phyloP scores from a whole-genome alignment of 352 stramenopile genomes.

The Phytophthora palmivora region DNA sequence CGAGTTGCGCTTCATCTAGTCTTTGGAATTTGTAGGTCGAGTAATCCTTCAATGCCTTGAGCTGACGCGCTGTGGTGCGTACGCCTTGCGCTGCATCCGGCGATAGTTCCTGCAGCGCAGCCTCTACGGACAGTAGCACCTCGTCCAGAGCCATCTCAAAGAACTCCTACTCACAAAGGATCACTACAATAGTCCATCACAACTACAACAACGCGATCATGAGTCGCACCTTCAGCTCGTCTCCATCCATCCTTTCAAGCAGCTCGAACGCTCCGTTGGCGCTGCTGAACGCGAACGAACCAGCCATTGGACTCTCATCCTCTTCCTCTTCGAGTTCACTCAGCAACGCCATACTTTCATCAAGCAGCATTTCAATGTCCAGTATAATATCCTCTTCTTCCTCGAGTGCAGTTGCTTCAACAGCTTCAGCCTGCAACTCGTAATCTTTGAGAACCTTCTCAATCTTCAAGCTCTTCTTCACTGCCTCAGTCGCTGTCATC shows the following conservation, averaged over 20 bases:
- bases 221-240: constrained; percentile 65
- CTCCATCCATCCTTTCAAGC: constrained; percentile 74
- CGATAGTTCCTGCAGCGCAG: constrained; percentile 65
- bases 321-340: constrained; percentile 32
- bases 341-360: constrained; percentile 53
- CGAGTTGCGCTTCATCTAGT: constrained; percentile 50
- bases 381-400: constrained; percentile 44
- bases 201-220: background rate
- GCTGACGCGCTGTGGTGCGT: constrained; percentile 45
- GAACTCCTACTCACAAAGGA: constrained; percentile 51
- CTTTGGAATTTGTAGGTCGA: constrained; percentile 52
- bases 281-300: constrained; percentile 67
- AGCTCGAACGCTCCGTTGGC: constrained; percentile 65
- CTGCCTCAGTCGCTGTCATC: constrained; percentile 27
- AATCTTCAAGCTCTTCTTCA: constrained; percentile 60
- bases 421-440: constrained; percentile 48
- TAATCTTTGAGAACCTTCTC: constrained; percentile 76
- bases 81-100: constrained; percentile 58
- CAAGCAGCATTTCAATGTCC: constrained; percentile 62
- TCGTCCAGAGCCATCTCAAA: constrained; percentile 74
- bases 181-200: background rate
- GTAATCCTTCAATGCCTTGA: constrained; percentile 64
- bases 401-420: constrained; percentile 20
- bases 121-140: constrained; percentile 58
- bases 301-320: constrained; percentile 55